Evolutionary conservation across 2,329 filamentous ascomycete genomes (phyloP).

Genomic region (Colletotrichum sp.): DNA sequence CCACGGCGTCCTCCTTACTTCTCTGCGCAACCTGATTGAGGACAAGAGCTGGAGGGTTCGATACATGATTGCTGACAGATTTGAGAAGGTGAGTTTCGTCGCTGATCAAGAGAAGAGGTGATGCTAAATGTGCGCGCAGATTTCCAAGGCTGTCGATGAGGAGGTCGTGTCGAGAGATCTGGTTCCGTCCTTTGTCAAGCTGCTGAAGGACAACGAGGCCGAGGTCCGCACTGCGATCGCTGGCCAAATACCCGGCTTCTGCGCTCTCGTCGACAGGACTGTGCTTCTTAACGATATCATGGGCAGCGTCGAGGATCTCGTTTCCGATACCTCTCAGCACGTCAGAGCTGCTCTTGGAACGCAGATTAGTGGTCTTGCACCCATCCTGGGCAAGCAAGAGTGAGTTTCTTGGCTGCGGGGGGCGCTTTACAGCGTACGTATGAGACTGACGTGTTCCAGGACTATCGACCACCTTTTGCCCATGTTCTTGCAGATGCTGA

Average conservation of each 20-base stretch:
- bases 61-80: conserved; percentile 99
- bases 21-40: conserved; percentile 91
- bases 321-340: conserved; percentile 95
- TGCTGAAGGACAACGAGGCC: conserved; percentile 96
- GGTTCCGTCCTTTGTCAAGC: conserved; percentile 95
- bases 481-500: conserved; percentile 99
- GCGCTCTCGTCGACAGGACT: conserved; percentile 83
- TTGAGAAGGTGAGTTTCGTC: conserved; percentile 77
- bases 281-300: conserved; percentile 95
- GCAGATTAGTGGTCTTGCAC: conserved; percentile 95
- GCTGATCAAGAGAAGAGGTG: conserved; percentile 18
- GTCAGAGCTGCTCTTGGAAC: conserved; percentile 94
- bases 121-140: conserved; percentile 54
- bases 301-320: conserved; percentile 93
- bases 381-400: conserved; percentile 98
- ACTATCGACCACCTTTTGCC: conserved; percentile 96
- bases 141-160: conserved; percentile 97
- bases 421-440: neutral
- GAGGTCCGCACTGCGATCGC: conserved; percentile 97
- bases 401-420: conserved; percentile 54
- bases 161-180: conserved; percentile 94
- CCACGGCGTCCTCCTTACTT: conserved; percentile 90
- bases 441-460: conserved; percentile 47
- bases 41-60: conserved; percentile 99
- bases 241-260: conserved; percentile 98